A percentile compares a stretch with the other conserved stretches of the same genome.
Conservation (phyloP, 225 moss, liverwort and hornwort species). For the Ulota crispa region DNA sequence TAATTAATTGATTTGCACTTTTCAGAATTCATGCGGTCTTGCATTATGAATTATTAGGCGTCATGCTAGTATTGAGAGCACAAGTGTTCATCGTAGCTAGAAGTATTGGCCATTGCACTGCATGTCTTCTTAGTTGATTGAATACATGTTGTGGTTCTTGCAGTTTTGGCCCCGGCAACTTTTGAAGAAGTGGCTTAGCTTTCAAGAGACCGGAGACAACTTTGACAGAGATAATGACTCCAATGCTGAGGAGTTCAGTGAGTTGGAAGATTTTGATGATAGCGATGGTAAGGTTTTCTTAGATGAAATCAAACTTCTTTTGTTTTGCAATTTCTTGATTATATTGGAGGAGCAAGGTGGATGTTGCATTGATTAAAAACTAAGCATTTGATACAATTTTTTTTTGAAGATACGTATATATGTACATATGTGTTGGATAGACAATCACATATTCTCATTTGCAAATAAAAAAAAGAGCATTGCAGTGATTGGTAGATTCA, state of each 20-base stretch:
- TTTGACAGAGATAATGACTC: slow-evolving; percentile 40
- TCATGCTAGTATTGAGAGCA: neutral
- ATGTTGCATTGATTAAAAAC: neutral
- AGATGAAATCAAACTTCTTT: neutral
- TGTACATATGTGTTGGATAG: neutral
- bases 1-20: neutral
- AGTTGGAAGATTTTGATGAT: slow-evolving; percentile 48
- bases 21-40: neutral
- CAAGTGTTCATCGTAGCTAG: neutral
- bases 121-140: neutral
- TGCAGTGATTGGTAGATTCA: neutral
- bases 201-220: slow-evolving; percentile 51
- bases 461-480: neutral
- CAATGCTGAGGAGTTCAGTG: slow-evolving; percentile 32
- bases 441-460: neutral
- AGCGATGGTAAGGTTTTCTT: slow-evolving; percentile 32
- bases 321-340: neutral
- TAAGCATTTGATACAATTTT: neutral
- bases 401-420: neutral
- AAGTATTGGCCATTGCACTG: neutral
- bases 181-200: slow-evolving; percentile 53
- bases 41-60: neutral
- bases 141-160: neutral
- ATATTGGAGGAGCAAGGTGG: too few relatives aligned
- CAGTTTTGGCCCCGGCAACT: slow-evolving; percentile 57